A percentile compares a stretch with the other conserved stretches of the same genome.
These are phyloP conservation scores for Alternaria conjuncta DNA, from an alignment of 2,329 filamentous ascomycete species.

Conservation along the genomic window DNA sequence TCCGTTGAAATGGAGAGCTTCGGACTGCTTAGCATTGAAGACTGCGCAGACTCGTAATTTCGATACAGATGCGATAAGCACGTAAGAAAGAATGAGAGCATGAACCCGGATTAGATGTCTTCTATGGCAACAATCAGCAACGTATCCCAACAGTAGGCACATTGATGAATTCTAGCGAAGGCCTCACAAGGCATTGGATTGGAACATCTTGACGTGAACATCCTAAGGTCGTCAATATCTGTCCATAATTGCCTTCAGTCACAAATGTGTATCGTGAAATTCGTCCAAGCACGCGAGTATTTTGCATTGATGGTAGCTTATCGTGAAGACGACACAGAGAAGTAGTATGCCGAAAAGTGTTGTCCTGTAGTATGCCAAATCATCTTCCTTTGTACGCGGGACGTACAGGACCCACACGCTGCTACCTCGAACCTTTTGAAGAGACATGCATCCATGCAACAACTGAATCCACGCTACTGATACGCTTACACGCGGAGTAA, in stretches of 20 bases:
- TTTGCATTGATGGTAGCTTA: not conserved
- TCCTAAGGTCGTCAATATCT: not conserved
- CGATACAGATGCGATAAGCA: not conserved
- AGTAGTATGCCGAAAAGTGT: not conserved
- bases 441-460: not conserved
- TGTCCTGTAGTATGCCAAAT: not conserved
- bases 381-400: not conserved
- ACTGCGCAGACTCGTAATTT: not conserved
- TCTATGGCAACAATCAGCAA: not conserved
- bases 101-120: not conserved
- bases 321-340: not conserved
- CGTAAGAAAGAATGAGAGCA: not conserved
- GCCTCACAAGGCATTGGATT: not conserved
- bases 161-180: not conserved
- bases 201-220: not conserved
- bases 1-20: not conserved
- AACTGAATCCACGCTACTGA: not conserved
- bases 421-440: not conserved
- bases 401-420: not conserved
- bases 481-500: constrained; percentile 1
- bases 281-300: not conserved
- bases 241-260: not conserved
- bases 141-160: not conserved
- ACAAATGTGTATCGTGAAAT: not conserved
- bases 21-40: not conserved